Evolutionary conservation across 2,329 filamentous ascomycete genomes (phyloP).

Genomic region (Ceratocystis harringtonii): DNA sequence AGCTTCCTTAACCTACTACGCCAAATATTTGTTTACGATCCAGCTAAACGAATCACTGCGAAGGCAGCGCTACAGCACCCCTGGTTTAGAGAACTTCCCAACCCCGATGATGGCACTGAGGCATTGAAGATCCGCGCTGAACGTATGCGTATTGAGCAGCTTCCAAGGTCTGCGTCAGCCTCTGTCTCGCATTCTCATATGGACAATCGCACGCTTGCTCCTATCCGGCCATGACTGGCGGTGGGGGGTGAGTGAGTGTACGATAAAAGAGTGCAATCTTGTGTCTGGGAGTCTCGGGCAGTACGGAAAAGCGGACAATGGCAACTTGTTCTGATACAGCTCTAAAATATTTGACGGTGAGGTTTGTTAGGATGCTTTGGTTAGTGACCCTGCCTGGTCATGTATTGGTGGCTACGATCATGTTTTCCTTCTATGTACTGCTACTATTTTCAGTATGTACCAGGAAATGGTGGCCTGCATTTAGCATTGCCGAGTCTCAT

Average conservation of each 20-base stretch:
- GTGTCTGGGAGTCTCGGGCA: background rate
- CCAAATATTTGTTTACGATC: constrained; percentile 56
- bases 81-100: constrained; percentile 50
- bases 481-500: too few species aligned
- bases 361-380: background rate
- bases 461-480: too few species aligned
- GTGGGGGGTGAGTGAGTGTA: background rate
- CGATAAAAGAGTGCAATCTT: background rate
- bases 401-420: background rate
- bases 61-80: constrained; percentile 51
- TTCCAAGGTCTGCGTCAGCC: constrained; percentile 18
- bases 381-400: too few species aligned
- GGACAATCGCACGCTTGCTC: constrained; percentile 9
- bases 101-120: constrained; percentile 52
- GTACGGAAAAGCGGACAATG: background rate
- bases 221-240: constrained; percentile 2
- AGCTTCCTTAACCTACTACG: constrained; percentile 49
- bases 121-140: constrained; percentile 48
- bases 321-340: background rate
- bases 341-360: background rate
- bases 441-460: too few species aligned
- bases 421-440: background rate
- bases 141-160: constrained; percentile 31
- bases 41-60: constrained; percentile 48
- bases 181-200: background rate